Conservation (phyloP, 2,329 filamentous ascomycete genomes). For the Penicillium olsonii region DNA sequence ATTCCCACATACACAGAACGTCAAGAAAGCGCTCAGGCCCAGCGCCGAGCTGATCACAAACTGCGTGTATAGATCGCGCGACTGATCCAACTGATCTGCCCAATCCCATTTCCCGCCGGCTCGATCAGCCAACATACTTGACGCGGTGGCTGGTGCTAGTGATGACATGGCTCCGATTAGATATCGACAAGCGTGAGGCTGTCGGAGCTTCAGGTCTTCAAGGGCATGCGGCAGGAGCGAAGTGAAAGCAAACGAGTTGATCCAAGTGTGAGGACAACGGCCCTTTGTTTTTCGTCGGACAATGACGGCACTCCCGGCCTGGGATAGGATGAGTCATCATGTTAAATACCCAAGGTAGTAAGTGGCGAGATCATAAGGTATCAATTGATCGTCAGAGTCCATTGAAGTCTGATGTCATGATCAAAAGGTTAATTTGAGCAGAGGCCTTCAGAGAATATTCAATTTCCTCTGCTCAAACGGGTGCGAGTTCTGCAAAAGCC, state of each 20-base stretch:
- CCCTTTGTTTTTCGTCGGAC: too few species aligned
- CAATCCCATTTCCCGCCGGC: constrained; percentile 24
- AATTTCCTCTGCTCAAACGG: too few species aligned
- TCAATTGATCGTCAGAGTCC: too few species aligned
- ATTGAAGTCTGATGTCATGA: too few species aligned
- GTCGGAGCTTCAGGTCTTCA: constrained; percentile 7
- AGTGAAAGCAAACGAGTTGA: background rate
- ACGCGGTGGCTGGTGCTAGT: constrained; percentile 27
- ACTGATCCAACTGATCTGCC: constrained; percentile 34
- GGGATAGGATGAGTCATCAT: too few species aligned
- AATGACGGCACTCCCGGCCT: too few species aligned
- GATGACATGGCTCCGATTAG: constrained; percentile 29
- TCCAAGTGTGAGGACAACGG: too few species aligned
- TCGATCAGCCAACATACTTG: constrained; percentile 21
- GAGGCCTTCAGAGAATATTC: too few species aligned
- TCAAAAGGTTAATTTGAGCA: too few species aligned
- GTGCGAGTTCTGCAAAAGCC: too few species aligned
- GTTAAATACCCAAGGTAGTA: too few species aligned
- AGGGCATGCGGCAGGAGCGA: constrained; percentile 8
- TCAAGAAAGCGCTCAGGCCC: constrained; percentile 46
- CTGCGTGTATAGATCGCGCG: constrained; percentile 47
- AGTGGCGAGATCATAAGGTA: too few species aligned
- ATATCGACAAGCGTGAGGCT: constrained; percentile 10
- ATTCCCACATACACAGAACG: constrained; percentile 46
- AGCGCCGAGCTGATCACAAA: constrained; percentile 46